Base-by-base conservation (phyloP, 2,329 filamentous ascomycete genomes). In the Westerdykella aurantiaca region DNA sequence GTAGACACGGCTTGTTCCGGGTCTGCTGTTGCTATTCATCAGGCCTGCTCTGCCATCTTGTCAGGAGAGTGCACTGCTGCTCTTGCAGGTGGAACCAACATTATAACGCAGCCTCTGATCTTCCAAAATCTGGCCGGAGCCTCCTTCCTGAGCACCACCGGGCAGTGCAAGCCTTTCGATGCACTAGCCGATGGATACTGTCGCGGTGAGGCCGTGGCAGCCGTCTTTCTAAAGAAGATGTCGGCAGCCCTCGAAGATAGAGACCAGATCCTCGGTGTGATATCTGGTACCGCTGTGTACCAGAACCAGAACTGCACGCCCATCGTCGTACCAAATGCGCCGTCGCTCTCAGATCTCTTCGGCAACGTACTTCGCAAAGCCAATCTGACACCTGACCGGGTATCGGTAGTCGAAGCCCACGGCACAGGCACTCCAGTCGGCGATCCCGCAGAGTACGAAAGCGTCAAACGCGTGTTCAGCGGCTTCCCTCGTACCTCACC, bases 161-260 rank as follows among this genome's bases (percentile, higher is more conserved):
- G 74, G 0, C 61, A 67, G 3, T 79, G 74, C 49, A 75, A 75
- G 42, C 48, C 58, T 4, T 61, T 59, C 25, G 56, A 59, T 38
- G 51, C 42, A 1, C 17, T 22, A 0, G 77, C 75, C 0, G 73
- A 78, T 55, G 77, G 77, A 4, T 80, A 79, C 49, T 78, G 74
- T 46, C 69, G 77, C 6, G 54, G 47, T 5, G 77, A 80, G 41
- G 76, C 66, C 9, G 66, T 72, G 14, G 73, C 66, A 0, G 60
- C 70, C 3, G 63, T 80, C 4, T 64, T 78, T 4, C 48, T 79
- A 17, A 79, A 79, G 55, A 57, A 68, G 9, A 55, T 78, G 1
- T 63, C 69, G 9, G 69, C 74, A 53, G 77, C 77, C 2, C 42
- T 72, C 17, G 66, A 66, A 1, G 76, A 79, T 38, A 72, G 72